These are phyloP conservation scores for Populus tomentosa DNA, from an alignment of 441 rosid species.

Conservation along the genomic window DNA sequence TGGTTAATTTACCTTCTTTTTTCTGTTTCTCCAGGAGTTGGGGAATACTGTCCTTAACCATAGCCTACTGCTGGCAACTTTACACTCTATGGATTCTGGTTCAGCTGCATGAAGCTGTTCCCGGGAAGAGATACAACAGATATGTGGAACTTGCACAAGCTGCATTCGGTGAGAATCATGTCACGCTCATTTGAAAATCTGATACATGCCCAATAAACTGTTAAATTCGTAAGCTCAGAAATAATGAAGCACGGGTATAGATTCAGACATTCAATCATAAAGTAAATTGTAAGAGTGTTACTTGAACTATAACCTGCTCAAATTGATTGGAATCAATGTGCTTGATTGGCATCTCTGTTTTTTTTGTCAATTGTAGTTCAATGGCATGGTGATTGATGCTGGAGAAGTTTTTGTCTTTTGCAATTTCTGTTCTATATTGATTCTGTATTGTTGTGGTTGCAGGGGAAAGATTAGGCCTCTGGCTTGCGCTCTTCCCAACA, in stretches of 20 bases:
- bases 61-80: conserved; percentile 93
- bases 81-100: conserved; percentile 92
- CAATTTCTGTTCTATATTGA: background rate
- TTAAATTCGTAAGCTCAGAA: too few species aligned
- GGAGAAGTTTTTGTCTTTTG: background rate
- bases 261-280: background rate
- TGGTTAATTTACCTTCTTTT: background rate
- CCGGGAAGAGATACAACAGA: conserved; percentile 88
- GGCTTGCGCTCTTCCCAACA: conserved; percentile 94
- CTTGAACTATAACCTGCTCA: background rate
- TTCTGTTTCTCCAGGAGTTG: conserved; percentile 63
- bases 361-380: background rate
- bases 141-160: conserved; percentile 96
- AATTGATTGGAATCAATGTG: background rate
- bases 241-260: too few species aligned
- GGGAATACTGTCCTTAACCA: conserved; percentile 80
- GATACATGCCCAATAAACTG: background rate
- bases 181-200: background rate
- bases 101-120: conserved; percentile 92
- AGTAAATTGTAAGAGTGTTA: too few species aligned
- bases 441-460: conserved; percentile 17
- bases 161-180: conserved; percentile 68
- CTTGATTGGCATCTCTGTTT: background rate
- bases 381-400: too few species aligned
- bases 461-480: conserved; percentile 81